These are phyloP conservation scores for Cymbopogon citratus DNA, from an alignment of 176 grass and related monocot species.

Conservation along the genomic window DNA sequence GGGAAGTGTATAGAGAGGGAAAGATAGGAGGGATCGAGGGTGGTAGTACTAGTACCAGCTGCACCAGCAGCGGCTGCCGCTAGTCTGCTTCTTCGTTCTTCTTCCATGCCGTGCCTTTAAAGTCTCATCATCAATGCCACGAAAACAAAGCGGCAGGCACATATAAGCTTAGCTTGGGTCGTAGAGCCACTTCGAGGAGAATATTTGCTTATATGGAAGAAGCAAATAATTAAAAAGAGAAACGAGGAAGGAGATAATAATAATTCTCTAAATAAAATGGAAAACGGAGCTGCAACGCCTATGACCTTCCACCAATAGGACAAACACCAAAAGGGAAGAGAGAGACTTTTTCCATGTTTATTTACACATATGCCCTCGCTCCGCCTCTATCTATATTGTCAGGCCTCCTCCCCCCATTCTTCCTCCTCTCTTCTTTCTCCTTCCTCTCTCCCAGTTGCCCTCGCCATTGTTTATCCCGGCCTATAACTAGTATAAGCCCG, in stretches of 20 bases:
- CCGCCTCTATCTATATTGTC: not conserved
- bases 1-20: slow-evolving; percentile 48
- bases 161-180: not conserved
- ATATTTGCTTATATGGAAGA: not conserved
- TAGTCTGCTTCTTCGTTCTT: not conserved
- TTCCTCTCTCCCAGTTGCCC: not conserved
- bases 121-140: slow-evolving; percentile 67
- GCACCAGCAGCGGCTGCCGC: not conserved
- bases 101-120: slow-evolving; percentile 97
- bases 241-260: not conserved
- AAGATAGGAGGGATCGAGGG: not conserved
- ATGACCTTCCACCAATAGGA: slow-evolving; percentile 70
- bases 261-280: slow-evolving; percentile 21
- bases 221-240: not conserved
- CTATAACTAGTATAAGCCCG: slow-evolving; percentile 33
- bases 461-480: slow-evolving; percentile 20
- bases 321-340: slow-evolving; percentile 38
- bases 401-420: not conserved
- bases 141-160: slow-evolving; percentile 52
- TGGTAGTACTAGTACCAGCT: slow-evolving; percentile 55
- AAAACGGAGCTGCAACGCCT: slow-evolving; percentile 49
- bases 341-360: slow-evolving; percentile 13
- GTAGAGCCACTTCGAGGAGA: not conserved
- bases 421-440: not conserved
- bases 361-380: slow-evolving; percentile 23